Evolutionary conservation across 495 filamentous ascomycete genomes (phyloP).

Genomic region (Trichoderma gamsii): DNA sequence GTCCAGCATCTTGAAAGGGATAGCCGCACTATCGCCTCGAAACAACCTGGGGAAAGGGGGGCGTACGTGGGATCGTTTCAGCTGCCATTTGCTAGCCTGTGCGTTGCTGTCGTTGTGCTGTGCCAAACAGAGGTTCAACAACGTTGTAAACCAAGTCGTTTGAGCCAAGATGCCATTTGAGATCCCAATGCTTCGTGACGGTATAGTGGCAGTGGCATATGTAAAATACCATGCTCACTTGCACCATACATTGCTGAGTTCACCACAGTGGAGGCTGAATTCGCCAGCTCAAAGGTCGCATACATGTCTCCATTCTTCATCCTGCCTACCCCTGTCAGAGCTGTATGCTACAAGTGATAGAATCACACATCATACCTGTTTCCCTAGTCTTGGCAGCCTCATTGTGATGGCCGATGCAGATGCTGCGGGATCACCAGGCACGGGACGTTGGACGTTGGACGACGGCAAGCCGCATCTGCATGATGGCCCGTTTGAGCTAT

Average conservation of each 20-base stretch:
- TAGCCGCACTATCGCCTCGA: neutral
- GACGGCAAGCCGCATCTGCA: neutral
- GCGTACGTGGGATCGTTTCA: neutral
- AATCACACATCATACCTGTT: too few species aligned
- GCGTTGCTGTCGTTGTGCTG: neutral
- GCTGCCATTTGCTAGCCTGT: neutral
- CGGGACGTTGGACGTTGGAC: slow-evolving; percentile 6
- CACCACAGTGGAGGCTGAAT: too few species aligned
- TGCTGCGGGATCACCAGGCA: slow-evolving; percentile 6
- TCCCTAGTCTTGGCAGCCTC: neutral
- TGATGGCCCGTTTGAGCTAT: neutral
- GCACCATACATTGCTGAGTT: too few species aligned
- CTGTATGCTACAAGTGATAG: too few species aligned
- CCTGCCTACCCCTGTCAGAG: too few species aligned
- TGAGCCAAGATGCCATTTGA: neutral
- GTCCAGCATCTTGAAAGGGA: neutral
- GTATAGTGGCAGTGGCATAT: too few species aligned
- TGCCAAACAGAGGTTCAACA: neutral
- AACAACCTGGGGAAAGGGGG: slow-evolving; percentile 3
- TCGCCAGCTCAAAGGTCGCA: too few species aligned
- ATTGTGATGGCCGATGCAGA: neutral
- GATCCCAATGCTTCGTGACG: too few species aligned
- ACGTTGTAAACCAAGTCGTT: neutral
- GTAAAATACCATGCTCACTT: too few species aligned
- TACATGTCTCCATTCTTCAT: too few species aligned